A percentile compares a stretch with the other conserved stretches of the same genome.
Evolutionary conservation across 2,329 filamentous ascomycete genomes (phyloP).

Genomic region (Diaporthe amygdali): DNA sequence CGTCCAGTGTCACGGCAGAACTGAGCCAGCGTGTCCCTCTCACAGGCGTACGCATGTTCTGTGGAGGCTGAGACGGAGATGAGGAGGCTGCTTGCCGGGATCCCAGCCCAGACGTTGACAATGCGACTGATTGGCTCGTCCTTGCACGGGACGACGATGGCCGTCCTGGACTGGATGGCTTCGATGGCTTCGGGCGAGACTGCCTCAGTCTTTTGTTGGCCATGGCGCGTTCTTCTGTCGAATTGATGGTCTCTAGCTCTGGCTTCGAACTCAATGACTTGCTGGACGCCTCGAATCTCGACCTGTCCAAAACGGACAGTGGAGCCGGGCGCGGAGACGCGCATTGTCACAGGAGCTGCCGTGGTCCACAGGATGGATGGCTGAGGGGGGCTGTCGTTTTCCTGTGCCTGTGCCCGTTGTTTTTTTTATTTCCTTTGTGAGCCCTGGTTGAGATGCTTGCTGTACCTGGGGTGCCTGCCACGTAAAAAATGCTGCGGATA

Average conservation of each 20-base stretch:
- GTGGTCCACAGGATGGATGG: neutral
- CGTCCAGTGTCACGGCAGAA: conserved; percentile 30
- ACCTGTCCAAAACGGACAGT: conserved; percentile 13
- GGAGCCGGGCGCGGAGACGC: conserved; percentile 3
- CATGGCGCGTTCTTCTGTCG: neutral
- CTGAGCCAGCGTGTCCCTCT: conserved; percentile 28
- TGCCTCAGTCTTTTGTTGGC: conserved; percentile 5
- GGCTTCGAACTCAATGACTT: conserved; percentile 24
- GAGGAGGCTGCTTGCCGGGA: conserved; percentile 35
- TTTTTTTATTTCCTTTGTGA: neutral
- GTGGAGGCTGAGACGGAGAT: conserved; percentile 38
- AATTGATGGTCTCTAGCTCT: conserved; percentile 2
- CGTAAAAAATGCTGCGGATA: neutral
- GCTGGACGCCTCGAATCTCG: conserved; percentile 23
- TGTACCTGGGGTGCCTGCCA: neutral
- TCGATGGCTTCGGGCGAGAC: conserved; percentile 17
- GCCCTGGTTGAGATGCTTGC: neutral
- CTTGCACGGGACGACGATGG: conserved; percentile 39
- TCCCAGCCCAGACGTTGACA: conserved; percentile 34
- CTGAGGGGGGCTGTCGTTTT: neutral
- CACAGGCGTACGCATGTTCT: conserved; percentile 28
- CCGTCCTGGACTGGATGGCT: conserved; percentile 28
- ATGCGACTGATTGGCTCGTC: conserved; percentile 34
- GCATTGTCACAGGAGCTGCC: conserved; percentile 15
- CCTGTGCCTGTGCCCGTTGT: neutral